phyloP scores from a whole-genome alignment of 306 rosid species.

The Adenanthera pavonina region DNA sequence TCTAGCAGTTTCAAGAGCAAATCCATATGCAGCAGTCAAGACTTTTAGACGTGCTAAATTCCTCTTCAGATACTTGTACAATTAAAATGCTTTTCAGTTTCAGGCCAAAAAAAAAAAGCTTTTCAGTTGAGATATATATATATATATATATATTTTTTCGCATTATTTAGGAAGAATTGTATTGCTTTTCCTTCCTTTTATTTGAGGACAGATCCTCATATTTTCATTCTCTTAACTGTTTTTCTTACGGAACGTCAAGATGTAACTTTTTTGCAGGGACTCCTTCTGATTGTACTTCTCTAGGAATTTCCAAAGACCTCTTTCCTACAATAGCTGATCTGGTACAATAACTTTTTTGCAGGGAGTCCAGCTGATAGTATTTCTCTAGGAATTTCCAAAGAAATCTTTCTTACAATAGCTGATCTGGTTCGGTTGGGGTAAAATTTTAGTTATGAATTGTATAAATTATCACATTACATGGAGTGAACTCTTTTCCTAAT shows the following conservation, averaged over 20 bases:
- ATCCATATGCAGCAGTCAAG: background rate
- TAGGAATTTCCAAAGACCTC: slow-evolving; percentile 63
- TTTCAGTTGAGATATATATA: background rate
- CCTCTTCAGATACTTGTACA: background rate
- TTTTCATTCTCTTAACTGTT: background rate
- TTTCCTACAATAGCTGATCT: slow-evolving; percentile 66
- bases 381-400: slow-evolving; percentile 68
- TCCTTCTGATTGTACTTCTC: slow-evolving; percentile 76
- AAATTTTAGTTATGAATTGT: slow-evolving; percentile 1
- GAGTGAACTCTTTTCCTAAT: slow-evolving; percentile 1
- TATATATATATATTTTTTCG: background rate
- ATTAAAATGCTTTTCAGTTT: background rate
- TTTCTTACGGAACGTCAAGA: background rate
- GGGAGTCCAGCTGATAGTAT: slow-evolving; percentile 78
- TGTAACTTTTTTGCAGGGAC: slow-evolving; percentile 52
- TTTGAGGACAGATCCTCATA: background rate
- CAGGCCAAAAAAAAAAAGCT: background rate
- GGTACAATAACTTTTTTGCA: slow-evolving; percentile 46
- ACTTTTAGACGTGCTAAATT: background rate
- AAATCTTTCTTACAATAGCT: slow-evolving; percentile 59
- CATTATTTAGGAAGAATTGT: too few species aligned
- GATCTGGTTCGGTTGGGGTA: slow-evolving; percentile 51
- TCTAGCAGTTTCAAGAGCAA: background rate
- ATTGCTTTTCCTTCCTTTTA: background rate
- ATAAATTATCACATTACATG: slow-evolving; percentile 5